Percentiles rank a stretch among this genome's conserved stretches.
phyloP scores from a whole-genome alignment of 257 asterid species.

The Parsonsia alboflavescens region DNA sequence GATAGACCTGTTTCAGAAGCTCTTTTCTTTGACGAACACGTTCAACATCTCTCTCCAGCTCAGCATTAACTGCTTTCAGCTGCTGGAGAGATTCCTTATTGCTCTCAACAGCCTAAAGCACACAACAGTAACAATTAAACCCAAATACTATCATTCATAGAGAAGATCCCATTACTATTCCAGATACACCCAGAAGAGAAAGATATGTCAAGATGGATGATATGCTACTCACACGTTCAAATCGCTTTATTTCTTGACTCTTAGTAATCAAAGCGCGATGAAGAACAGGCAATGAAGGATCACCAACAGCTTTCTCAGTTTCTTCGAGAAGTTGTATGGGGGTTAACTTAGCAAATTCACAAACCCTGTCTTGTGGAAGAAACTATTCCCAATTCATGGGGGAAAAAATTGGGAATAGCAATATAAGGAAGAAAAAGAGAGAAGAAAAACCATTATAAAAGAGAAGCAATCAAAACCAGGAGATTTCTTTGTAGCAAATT shows the following conservation, averaged over 20 bases:
- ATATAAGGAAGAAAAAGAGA: conserved; percentile 6
- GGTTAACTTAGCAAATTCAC: conserved; percentile 96
- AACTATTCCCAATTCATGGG: conserved; percentile 44
- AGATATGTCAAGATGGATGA: conserved; percentile 19
- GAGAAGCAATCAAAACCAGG: conserved; percentile 8
- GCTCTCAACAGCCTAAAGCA: conserved; percentile 65
- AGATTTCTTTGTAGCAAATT: background rate
- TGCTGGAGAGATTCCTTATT: conserved; percentile 64
- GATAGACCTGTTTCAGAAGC: conserved; percentile 56
- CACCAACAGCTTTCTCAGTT: conserved; percentile 97
- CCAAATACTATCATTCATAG: conserved; percentile 2
- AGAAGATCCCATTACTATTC: background rate
- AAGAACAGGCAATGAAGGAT: conserved; percentile 69
- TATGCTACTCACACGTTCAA: conserved; percentile 63
- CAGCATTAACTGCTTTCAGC: conserved; percentile 67
- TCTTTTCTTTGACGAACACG: conserved; percentile 95
- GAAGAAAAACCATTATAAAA: conserved; percentile 7
- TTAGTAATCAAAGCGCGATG: conserved; percentile 57
- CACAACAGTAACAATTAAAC: conserved; percentile 17
- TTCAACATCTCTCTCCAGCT: conserved; percentile 75
- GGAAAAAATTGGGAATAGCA: conserved; percentile 14
- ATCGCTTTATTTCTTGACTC: conserved; percentile 74
- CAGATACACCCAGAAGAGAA: background rate
- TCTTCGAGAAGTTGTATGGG: conserved; percentile 93
- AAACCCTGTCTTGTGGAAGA: conserved; percentile 96